phyloP scores from a whole-genome alignment of 1,284 basidiomycete genomes.

The Volvariella volvacea region DNA sequence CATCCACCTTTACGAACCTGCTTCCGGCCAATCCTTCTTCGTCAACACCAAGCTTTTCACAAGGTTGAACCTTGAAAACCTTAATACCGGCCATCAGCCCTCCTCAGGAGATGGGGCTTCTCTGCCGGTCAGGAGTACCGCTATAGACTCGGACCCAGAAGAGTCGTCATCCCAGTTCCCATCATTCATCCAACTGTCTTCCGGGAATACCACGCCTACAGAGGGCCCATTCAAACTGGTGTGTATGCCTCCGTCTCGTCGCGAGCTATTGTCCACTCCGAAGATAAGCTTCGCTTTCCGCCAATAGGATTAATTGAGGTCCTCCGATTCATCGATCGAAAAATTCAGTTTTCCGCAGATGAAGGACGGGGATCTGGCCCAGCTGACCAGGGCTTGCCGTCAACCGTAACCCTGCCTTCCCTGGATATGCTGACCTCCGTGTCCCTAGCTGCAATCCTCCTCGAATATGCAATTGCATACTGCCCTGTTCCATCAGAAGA shows the following conservation, averaged over 20 bases:
- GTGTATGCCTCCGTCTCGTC: background rate
- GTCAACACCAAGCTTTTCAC: slow-evolving; percentile 18
- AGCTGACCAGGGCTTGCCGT: slow-evolving; percentile 4
- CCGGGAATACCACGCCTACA: background rate
- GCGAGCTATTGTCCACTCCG: background rate
- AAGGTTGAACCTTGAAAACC: background rate
- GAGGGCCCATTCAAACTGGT: background rate
- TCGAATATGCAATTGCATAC: slow-evolving; percentile 56
- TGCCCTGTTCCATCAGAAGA: slow-evolving; percentile 26
- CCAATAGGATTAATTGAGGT: slow-evolving; percentile 8
- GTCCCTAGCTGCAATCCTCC: slow-evolving; percentile 45
- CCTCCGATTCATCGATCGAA: slow-evolving; percentile 10
- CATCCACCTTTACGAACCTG: slow-evolving; percentile 31
- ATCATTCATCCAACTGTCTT: no score
- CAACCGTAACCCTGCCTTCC: slow-evolving; percentile 19
- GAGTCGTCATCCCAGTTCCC: background rate
- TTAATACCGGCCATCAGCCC: slow-evolving; percentile 10
- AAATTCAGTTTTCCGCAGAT: background rate
- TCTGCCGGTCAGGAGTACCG: background rate
- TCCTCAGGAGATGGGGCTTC: background rate
- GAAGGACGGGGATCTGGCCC: background rate
- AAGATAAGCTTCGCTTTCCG: slow-evolving; percentile 9
- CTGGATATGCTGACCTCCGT: slow-evolving; percentile 20
- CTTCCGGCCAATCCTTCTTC: slow-evolving; percentile 40
- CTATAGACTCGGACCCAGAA: background rate